Conservation (phyloP, 75 land plant genomes). For the Selaginella tamariscina region DNA sequence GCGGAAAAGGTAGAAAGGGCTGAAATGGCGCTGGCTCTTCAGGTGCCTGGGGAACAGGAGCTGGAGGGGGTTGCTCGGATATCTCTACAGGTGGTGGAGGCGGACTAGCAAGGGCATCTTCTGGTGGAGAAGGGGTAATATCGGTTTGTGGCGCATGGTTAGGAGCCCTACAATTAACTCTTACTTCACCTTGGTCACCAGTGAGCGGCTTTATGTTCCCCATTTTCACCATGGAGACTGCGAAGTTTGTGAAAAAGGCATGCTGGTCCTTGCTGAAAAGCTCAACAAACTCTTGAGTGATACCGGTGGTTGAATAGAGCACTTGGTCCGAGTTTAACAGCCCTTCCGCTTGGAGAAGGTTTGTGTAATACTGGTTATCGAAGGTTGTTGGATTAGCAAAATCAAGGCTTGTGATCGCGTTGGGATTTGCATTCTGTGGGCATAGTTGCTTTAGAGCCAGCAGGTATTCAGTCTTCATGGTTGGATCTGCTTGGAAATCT, state of each 20-base stretch:
- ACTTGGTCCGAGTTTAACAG: constrained; percentile 55
- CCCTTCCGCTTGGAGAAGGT: constrained; percentile 37
- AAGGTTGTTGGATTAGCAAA: constrained; percentile 34
- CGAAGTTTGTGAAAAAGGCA: constrained; percentile 34
- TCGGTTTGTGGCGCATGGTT: background rate
- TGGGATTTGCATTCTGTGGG: constrained; percentile 17
- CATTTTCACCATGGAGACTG: constrained; percentile 45
- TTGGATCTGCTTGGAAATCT: background rate
- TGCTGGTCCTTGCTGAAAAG: constrained; percentile 29
- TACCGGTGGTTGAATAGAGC: constrained; percentile 27
- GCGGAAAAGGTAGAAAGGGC: background rate
- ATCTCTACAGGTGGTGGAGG: background rate
- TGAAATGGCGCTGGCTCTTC: background rate
- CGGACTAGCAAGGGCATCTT: background rate
- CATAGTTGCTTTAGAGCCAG: constrained; percentile 27
- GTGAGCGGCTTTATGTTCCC: constrained; percentile 47
- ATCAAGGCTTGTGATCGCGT: constrained; percentile 28
- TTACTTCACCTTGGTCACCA: constrained; percentile 35
- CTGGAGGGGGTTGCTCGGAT: background rate
- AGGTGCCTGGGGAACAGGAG: background rate
- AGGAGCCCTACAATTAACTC: constrained; percentile 21
- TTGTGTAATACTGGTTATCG: constrained; percentile 58
- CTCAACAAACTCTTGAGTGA: constrained; percentile 34
- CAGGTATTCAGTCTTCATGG: background rate
- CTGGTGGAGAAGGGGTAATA: background rate